These are phyloP conservation scores for Aspergillus vadensis DNA, from an alignment of 2,329 filamentous ascomycete genomes.

Conservation along the genomic window DNA sequence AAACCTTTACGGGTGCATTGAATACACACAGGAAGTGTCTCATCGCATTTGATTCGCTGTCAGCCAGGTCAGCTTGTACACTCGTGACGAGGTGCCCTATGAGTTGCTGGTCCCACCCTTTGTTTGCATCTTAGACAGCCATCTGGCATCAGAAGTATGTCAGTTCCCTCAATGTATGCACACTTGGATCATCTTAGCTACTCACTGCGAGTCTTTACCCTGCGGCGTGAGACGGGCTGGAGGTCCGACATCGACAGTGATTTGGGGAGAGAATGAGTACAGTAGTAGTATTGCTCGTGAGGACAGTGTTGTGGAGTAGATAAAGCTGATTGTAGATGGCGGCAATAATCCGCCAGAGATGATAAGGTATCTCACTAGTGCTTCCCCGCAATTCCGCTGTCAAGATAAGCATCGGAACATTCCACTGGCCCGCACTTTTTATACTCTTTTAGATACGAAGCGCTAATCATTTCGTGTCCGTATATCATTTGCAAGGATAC, in stretches of 20 bases:
- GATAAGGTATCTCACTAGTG: neutral
- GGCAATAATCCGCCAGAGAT: neutral
- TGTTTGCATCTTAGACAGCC: conserved; percentile 11
- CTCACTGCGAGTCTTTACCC: conserved; percentile 7
- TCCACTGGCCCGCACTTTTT: neutral
- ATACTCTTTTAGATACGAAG: neutral
- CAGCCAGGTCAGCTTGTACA: neutral
- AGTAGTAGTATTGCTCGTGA: neutral
- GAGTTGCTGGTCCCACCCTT: neutral
- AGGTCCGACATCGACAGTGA: neutral
- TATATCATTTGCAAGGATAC: no score
- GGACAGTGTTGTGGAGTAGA: neutral
- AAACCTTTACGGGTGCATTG: conserved; percentile 10
- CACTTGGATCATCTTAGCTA: neutral
- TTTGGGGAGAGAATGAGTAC: neutral
- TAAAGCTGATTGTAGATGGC: no score
- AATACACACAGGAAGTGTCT: conserved; percentile 7
- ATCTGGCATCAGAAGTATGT: neutral
- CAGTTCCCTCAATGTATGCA: no score
- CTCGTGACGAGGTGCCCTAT: neutral
- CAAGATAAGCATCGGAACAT: neutral
- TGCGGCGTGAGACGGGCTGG: neutral
- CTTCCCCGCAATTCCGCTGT: neutral
- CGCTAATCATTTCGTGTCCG: neutral
- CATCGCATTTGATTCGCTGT: conserved; percentile 15